Conservation (phyloP, 1,284 basidiomycete genomes). For the Cryptococcus sp. region DNA sequence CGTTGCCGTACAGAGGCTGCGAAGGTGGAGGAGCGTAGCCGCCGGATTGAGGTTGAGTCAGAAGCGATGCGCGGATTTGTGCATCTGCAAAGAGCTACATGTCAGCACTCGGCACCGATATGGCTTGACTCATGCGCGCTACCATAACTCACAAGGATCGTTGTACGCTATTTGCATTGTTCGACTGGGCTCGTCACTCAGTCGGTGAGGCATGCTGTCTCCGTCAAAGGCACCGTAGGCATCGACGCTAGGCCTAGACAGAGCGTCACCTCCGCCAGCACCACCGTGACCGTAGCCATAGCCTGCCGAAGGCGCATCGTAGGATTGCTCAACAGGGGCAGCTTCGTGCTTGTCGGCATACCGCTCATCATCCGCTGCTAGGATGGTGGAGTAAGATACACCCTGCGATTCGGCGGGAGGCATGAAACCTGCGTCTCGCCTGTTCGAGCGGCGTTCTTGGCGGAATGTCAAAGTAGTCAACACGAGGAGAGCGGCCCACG, state of each 20-base stretch:
- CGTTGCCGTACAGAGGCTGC: conserved; percentile 14
- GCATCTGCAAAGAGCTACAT: conserved; percentile 28
- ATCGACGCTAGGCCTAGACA: conserved; percentile 69
- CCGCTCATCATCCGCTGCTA: conserved; percentile 31
- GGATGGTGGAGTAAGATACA: conserved; percentile 33
- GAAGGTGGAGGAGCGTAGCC: conserved; percentile 5
- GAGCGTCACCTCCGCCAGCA: conserved; percentile 1
- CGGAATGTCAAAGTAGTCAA: conserved; percentile 40
- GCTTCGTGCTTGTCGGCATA: conserved; percentile 36
- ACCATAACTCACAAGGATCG: conserved; percentile 59
- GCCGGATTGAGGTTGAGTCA: conserved; percentile 9
- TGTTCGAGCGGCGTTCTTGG: conserved; percentile 25
- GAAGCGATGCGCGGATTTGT: conserved; percentile 38
- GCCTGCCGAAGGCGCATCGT: conserved; percentile 61
- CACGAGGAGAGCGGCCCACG: conserved; percentile 39
- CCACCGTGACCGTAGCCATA: conserved; percentile 51
- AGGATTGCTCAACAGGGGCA: conserved; percentile 9
- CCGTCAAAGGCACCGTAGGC: conserved; percentile 79
- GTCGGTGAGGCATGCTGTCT: conserved; percentile 50
- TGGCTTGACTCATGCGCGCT: too few species aligned
- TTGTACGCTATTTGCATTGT: conserved; percentile 64
- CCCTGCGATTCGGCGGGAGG: conserved; percentile 29
- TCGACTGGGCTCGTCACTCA: conserved; percentile 62
- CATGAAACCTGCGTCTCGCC: conserved; percentile 39
- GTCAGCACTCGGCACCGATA: conserved; percentile 63